These are phyloP conservation scores for Cyclanthera cordifolia DNA, from an alignment of 306 rosid species.

Conservation along the genomic window DNA sequence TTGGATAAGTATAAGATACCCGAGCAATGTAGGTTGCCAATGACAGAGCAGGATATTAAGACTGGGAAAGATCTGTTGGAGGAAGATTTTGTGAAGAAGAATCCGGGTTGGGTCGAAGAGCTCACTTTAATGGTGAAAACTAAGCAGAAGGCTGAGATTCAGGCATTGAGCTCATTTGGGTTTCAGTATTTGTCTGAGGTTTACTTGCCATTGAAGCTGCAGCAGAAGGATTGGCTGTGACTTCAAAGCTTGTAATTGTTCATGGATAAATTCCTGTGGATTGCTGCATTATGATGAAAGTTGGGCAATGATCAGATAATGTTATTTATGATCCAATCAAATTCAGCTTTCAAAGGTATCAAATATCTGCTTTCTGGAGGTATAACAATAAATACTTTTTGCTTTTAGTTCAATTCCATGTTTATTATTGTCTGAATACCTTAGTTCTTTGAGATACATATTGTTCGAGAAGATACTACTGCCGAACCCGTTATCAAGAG, in stretches of 20 bases:
- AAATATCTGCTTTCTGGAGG: not conserved
- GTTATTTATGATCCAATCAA: not conserved
- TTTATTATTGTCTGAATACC: not conserved
- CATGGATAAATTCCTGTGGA: not conserved
- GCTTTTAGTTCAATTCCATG: slow-evolving; percentile 9
- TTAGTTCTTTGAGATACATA: not conserved
- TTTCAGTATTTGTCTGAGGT: slow-evolving; percentile 85
- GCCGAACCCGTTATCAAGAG: not conserved
- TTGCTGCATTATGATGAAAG: not conserved
- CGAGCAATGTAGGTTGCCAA: slow-evolving; percentile 78
- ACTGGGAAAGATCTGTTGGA: slow-evolving; percentile 85
- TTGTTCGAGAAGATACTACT: not conserved
- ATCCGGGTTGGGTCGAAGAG: slow-evolving; percentile 94
- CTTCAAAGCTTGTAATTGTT: not conserved
- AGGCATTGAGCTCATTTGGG: slow-evolving; percentile 81
- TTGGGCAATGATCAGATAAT: slow-evolving; percentile 1
- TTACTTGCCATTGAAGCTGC: slow-evolving; percentile 76
- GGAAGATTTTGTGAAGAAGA: slow-evolving; percentile 93
- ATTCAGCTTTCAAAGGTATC: not conserved
- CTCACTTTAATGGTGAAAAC: slow-evolving; percentile 83
- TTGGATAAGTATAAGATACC: slow-evolving; percentile 89
- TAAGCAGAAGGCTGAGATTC: slow-evolving; percentile 95
- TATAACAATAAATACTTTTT: not conserved
- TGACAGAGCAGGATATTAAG: slow-evolving; percentile 96
- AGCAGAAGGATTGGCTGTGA: slow-evolving; percentile 79